These are phyloP conservation scores for Diaporthe caulivora DNA, from an alignment of 2,329 filamentous ascomycete species.

Conservation along the genomic window DNA sequence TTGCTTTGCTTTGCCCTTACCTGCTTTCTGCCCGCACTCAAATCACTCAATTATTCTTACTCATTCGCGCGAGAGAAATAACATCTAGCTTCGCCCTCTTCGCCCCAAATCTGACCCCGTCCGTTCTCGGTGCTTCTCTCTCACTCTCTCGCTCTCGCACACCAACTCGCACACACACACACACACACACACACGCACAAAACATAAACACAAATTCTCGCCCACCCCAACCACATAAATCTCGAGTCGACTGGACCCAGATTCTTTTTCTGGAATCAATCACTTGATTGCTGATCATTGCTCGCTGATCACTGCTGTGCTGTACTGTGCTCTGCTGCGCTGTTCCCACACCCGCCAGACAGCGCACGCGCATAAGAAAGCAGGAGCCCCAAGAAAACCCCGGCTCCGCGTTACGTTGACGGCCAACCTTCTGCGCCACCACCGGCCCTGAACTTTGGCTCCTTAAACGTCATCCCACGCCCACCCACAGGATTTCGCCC, in stretches of 20 bases:
- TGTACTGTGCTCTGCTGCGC: background rate
- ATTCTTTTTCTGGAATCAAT: constrained; percentile 1
- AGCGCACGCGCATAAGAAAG: constrained; percentile 2
- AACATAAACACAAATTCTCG: constrained; percentile 4
- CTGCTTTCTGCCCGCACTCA: background rate
- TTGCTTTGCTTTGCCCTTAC: no score
- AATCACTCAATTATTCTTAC: constrained; percentile 17
- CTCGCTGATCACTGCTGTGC: constrained; percentile 15
- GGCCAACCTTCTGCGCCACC: constrained; percentile 19
- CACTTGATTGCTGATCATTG: background rate
- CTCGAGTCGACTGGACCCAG: background rate
- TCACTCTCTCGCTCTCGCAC: background rate
- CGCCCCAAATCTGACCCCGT: background rate
- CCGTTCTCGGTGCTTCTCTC: constrained; percentile 15
- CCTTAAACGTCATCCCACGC: constrained; percentile 35
- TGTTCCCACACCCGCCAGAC: background rate
- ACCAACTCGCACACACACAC: no score
- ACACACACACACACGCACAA: background rate
- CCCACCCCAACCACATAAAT: background rate
- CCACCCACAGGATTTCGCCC: constrained; percentile 34
- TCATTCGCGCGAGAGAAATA: constrained; percentile 18
- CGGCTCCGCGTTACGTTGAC: constrained; percentile 9
- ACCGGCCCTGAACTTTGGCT: background rate
- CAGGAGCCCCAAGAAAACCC: background rate
- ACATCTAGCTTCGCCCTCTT: constrained; percentile 10